Evolutionary conservation across 441 rosid genomes (phyloP).

Genomic region (California macrophylla): DNA sequence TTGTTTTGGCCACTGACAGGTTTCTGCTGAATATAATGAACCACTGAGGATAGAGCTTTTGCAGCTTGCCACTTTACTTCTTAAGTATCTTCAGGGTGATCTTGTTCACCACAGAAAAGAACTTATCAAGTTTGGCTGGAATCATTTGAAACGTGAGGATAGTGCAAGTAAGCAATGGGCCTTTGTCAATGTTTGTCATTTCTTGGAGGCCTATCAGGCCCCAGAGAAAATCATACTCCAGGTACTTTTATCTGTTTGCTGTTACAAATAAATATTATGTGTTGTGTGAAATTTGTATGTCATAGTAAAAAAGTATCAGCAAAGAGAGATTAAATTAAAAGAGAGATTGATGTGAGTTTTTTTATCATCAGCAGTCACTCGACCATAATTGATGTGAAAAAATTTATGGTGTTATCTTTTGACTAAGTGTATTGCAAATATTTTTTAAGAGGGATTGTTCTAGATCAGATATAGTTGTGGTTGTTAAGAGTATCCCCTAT

Average conservation of each 20-base stretch:
- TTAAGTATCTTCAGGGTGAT: conserved; percentile 89
- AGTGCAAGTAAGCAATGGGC: conserved; percentile 99
- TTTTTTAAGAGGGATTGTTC: not conserved
- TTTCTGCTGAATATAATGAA: conserved; percentile 96
- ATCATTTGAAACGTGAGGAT: conserved; percentile 99
- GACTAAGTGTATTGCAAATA: not conserved
- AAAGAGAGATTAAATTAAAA: too few relatives aligned
- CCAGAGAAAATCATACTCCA: conserved; percentile 98
- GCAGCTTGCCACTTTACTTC: conserved; percentile 95
- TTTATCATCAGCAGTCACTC: too few relatives aligned
- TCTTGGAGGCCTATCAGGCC: conserved; percentile 98
- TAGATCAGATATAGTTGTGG: not conserved
- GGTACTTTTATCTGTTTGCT: conserved; percentile 33
- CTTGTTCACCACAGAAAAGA: conserved; percentile 97
- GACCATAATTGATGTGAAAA: not conserved
- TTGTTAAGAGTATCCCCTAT: not conserved
- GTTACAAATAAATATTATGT: not conserved
- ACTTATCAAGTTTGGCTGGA: conserved; percentile 99
- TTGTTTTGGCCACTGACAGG: conserved; percentile 33
- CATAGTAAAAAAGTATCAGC: too few relatives aligned
- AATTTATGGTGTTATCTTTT: not conserved
- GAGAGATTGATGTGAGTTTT: too few relatives aligned
- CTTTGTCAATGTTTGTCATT: conserved; percentile 98
- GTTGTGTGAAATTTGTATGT: not conserved
- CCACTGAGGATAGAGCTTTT: conserved; percentile 96